Conservation (phyloP, 176 grass and related monocot genomes). For the Rhynchospora breviuscula region DNA sequence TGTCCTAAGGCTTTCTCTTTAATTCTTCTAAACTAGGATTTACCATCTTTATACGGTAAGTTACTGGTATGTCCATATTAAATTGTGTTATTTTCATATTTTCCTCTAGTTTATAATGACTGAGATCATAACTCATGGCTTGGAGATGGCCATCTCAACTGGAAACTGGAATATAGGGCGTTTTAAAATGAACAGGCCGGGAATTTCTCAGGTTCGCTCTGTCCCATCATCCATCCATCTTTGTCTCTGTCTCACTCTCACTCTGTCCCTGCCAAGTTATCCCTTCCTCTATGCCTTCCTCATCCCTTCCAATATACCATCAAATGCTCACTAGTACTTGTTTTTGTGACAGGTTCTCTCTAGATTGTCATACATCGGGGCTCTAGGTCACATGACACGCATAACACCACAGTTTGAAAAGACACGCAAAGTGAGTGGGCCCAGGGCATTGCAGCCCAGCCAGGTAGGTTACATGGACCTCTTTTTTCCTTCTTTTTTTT, state of each 20-base stretch:
- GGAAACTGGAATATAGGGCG: slow-evolving; percentile 94
- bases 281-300: not conserved
- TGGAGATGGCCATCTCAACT: slow-evolving; percentile 85
- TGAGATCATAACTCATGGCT: slow-evolving; percentile 50
- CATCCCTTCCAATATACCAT: slow-evolving; percentile 5
- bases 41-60: not conserved
- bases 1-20: slow-evolving; percentile 14
- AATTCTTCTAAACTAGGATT: slow-evolving; percentile 3
- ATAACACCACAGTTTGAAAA: slow-evolving; percentile 99
- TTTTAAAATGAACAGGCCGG: slow-evolving; percentile 89
- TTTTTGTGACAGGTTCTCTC: slow-evolving; percentile 57
- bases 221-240: not conserved
- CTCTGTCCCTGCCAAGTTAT: not conserved
- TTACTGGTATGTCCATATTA: not conserved
- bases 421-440: slow-evolving; percentile 94
- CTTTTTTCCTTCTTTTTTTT: not conserved
- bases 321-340: slow-evolving; percentile 11
- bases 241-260: not conserved
- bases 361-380: slow-evolving; percentile 85
- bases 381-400: slow-evolving; percentile 90
- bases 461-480: slow-evolving; percentile 44
- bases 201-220: slow-evolving; percentile 73
- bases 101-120: slow-evolving; percentile 29
- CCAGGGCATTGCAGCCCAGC: slow-evolving; percentile 95
- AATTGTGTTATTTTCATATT: slow-evolving; percentile 13